Base-by-base conservation (phyloP, 306 rosid species). In the Pachyrhizus erosus region DNA sequence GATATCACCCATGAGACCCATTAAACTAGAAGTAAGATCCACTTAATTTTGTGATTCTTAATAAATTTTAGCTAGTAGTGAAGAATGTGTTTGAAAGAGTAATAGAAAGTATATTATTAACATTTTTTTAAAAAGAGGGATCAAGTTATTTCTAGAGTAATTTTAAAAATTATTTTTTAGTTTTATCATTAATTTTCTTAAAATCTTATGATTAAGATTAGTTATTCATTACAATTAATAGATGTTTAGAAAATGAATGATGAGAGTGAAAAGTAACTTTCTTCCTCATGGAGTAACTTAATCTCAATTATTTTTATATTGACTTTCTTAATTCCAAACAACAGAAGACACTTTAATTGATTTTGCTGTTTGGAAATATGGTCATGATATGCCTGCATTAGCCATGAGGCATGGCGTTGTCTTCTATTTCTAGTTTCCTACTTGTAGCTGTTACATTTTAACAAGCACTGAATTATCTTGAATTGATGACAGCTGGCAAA, bases 401-500 rank as follows among this genome's bases (percentile, higher is more conserved):
- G 26, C 48, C 64, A 1, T 14, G 37, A 55, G 20, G 45, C 39
- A 46, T 57, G 62, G 5, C 34, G 14, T 57, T 72, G 48, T 73
- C 40, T 29, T 49, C 65, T 51, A 73, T 46, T 45, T 57, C 33
- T 57, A 31, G 67, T 58, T 78, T 70, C 18, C 6, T 11, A 71
- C 49, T 12, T 26, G 58, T 49, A 12, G n/a, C 51, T 37, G 66
- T 71, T 67, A 74, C 73, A 77, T 26, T 54, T 24, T 21, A 20
- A 68, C 61, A 82, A 82, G 71, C 45, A 61, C 18, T 61, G 20
- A 66, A 73, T 83, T 51, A 26, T 58, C 70, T 84, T 87, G 69
- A 78, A 29, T 82, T 84, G 29, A 80, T 86, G 82, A 73, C 94
- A 93, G 98, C 52, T 96, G 82, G 90, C 88, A 9, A 93, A 84